These are phyloP conservation scores for Jatropha multifida DNA, from an alignment of 441 rosid species.

Conservation along the genomic window DNA sequence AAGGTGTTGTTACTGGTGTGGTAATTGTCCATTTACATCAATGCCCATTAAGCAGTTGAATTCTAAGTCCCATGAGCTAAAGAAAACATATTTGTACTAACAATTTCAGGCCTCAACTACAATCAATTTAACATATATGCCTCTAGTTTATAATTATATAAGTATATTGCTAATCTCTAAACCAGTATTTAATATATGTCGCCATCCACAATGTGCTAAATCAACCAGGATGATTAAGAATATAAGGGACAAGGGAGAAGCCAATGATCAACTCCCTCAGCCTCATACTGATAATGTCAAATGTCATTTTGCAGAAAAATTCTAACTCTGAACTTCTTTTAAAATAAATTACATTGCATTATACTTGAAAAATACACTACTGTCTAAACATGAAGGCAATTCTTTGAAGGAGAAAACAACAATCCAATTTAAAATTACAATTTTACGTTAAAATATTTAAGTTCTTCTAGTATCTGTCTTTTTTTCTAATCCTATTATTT, in stretches of 20 bases:
- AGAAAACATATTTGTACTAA: neutral
- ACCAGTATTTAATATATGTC: neutral
- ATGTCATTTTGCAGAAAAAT: neutral
- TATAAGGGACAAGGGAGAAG: neutral
- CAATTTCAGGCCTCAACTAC: neutral
- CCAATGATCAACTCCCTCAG: neutral
- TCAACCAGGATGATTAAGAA: neutral
- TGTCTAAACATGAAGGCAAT: neutral
- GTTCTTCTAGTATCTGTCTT: neutral
- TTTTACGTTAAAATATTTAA: too few relatives aligned
- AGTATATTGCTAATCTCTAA: neutral
- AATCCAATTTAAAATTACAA: neutral
- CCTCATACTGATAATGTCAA: neutral
- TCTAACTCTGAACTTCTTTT: neutral
- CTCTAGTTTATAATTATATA: neutral
- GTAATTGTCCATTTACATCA: neutral
- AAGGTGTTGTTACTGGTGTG: neutral
- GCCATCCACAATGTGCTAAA: neutral
- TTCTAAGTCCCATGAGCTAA: neutral
- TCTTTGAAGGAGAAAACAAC: neutral
- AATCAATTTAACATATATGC: neutral
- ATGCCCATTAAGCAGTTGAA: neutral
- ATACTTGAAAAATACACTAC: neutral
- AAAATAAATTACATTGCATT: neutral
- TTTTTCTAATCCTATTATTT: neutral